Percentiles rank a stretch among this genome's conserved stretches.
Conservation (phyloP, 192 early-diverging fungal genomes). For the Coemansia asiatica region DNA sequence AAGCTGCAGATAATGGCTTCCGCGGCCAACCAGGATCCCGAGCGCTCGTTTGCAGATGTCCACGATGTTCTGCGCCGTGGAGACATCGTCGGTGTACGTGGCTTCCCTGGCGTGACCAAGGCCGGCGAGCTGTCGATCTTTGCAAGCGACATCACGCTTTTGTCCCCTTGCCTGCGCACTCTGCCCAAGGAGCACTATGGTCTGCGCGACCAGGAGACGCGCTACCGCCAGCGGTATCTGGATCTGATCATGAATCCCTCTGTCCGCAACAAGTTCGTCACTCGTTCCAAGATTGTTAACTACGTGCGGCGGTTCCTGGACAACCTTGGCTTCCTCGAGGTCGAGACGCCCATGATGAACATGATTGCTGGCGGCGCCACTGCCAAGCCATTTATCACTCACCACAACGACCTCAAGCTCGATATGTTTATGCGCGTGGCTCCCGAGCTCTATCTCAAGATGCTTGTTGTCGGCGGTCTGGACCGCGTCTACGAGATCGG, state of each 20-base stretch:
- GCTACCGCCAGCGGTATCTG: conserved; percentile 97
- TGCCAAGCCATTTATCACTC: conserved; percentile 98
- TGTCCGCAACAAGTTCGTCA: conserved; percentile 93
- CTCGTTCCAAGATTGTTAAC: conserved; percentile 90
- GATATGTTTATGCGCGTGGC: conserved; percentile 99
- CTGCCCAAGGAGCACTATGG: conserved; percentile 94
- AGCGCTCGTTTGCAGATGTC: conserved; percentile 73
- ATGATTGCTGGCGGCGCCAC: conserved; percentile 97
- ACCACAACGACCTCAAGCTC: conserved; percentile 99
- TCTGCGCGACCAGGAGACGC: conserved; percentile 94
- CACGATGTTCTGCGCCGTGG: conserved; percentile 87
- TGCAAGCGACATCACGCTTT: conserved; percentile 80
- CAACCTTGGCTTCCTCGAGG: conserved; percentile 93
- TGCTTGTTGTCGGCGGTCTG: conserved; percentile 95
- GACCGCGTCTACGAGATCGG: conserved; percentile 99
- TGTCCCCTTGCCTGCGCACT: conserved; percentile 94
- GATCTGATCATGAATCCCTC: conserved; percentile 98
- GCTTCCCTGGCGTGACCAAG: conserved; percentile 90
- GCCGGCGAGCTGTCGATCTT: conserved; percentile 94
- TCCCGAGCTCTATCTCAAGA: conserved; percentile 97
- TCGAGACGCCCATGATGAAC: conserved; percentile 99
- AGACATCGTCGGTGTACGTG: conserved; percentile 93
- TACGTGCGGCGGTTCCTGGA: conserved; percentile 96
- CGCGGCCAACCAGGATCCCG: conserved; percentile 62
- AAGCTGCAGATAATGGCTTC: conserved; percentile 94